A percentile compares a stretch with the other conserved stretches of the same genome.
Evolutionary conservation across 768 basidiomycete genomes (phyloP).

Genomic region (Amylocystis lapponica): DNA sequence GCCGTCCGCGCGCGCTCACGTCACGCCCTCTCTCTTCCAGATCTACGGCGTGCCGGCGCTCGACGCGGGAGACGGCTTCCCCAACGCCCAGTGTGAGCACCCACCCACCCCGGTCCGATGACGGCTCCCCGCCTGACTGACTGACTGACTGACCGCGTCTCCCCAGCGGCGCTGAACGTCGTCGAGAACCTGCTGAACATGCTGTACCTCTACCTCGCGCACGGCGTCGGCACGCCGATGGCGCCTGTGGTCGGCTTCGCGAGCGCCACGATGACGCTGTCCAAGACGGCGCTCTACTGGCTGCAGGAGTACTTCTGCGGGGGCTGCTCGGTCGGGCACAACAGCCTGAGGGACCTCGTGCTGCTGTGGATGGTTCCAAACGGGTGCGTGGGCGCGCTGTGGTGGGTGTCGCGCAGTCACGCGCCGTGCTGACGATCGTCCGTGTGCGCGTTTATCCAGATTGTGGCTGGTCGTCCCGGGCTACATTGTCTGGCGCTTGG

Average conservation of each 20-base stretch:
- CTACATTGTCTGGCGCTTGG: conserved; percentile 53
- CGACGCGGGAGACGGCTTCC: conserved; percentile 68
- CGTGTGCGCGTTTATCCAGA: conserved; percentile 28
- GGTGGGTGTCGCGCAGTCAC: neutral
- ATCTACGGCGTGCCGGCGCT: conserved; percentile 70
- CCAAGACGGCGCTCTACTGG: conserved; percentile 84
- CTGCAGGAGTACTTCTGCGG: conserved; percentile 72
- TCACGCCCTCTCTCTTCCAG: conserved; percentile 28
- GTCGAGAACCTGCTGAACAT: conserved; percentile 75
- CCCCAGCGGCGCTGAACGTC: conserved; percentile 68
- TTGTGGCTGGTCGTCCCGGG: conserved; percentile 74
- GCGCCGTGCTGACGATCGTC: conserved; percentile 1
- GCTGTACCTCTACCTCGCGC: conserved; percentile 68
- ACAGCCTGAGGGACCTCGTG: conserved; percentile 43
- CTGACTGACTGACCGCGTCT: conserved; percentile 2
- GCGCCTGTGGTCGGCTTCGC: conserved; percentile 75
- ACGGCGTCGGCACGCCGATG: conserved; percentile 52
- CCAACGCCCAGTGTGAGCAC: conserved; percentile 75
- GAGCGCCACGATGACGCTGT: conserved; percentile 69
- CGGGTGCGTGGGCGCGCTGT: conserved; percentile 44
- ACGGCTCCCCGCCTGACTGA: neutral
- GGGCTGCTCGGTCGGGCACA: conserved; percentile 73
- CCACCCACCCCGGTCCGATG: too few species aligned
- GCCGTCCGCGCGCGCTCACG: neutral
- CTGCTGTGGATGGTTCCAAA: conserved; percentile 73